These are phyloP conservation scores for Wickerhamomyces bovis DNA, from an alignment of 805 yeast genomes.

Conservation along the genomic window DNA sequence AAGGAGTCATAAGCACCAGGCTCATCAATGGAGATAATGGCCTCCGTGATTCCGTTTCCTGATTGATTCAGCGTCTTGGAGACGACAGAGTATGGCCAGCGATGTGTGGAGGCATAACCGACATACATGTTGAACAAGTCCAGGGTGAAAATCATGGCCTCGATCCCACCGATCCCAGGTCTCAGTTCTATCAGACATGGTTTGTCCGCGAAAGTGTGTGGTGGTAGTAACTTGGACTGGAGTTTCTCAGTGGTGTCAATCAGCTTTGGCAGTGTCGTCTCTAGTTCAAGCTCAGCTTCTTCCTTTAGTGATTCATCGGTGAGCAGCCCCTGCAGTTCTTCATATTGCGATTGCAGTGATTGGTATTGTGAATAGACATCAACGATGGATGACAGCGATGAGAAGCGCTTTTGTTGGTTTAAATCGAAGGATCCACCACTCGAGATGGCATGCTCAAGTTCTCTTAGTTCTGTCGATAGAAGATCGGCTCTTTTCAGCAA, in stretches of 20 bases:
- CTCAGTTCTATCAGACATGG: conserved; percentile 79
- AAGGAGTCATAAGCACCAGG: conserved; percentile 71
- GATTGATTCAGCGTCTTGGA: conserved; percentile 50
- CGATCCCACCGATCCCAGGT: conserved; percentile 96
- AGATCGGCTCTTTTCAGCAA: conserved; percentile 41
- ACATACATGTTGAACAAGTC: conserved; percentile 80
- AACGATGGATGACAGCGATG: conserved; percentile 39
- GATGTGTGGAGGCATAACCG: conserved; percentile 54
- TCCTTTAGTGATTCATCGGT: conserved; percentile 42
- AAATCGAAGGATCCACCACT: conserved; percentile 37
- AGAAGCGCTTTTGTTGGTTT: conserved; percentile 42
- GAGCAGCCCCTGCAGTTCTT: conserved; percentile 39
- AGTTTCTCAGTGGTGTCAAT: conserved; percentile 36
- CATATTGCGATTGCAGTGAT: conserved; percentile 21
- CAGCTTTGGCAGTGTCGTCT: conserved; percentile 38
- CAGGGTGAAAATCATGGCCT: conserved; percentile 80
- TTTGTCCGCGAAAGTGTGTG: conserved; percentile 67
- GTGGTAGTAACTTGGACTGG: conserved; percentile 63
- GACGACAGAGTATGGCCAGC: conserved; percentile 63
- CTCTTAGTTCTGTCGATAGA: conserved; percentile 34
- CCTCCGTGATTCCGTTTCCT: conserved; percentile 70
- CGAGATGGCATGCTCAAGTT: conserved; percentile 37
- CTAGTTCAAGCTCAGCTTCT: conserved; percentile 62
- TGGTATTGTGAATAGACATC: conserved; percentile 36
- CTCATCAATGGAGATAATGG: conserved; percentile 65